phyloP scores from a whole-genome alignment of 805 yeast species.

The Torulaspora microellipsoides region DNA sequence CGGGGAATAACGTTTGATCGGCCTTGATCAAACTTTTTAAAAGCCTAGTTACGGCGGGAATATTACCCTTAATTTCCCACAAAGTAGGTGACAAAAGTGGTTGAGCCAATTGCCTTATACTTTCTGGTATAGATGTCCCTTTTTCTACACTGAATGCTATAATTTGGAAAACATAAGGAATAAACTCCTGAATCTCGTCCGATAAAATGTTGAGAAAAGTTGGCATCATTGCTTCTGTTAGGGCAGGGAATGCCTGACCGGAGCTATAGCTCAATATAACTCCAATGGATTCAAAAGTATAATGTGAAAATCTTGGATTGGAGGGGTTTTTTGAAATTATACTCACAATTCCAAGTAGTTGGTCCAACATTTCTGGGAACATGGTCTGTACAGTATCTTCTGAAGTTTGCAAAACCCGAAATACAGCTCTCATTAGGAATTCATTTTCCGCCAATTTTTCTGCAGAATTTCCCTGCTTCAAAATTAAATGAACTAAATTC shows the following conservation, averaged over 20 bases:
- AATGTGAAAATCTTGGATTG: slow-evolving; percentile 90
- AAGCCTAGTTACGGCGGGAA: slow-evolving; percentile 86
- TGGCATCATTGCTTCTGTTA: slow-evolving; percentile 54
- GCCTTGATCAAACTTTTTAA: slow-evolving; percentile 57
- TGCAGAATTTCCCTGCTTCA: slow-evolving; percentile 58
- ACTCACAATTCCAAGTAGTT: slow-evolving; percentile 62
- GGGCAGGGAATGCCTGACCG: slow-evolving; percentile 28
- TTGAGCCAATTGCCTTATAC: slow-evolving; percentile 60
- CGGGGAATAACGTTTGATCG: slow-evolving; percentile 36
- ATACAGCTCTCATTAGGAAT: slow-evolving; percentile 80
- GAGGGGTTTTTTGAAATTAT: slow-evolving; percentile 86
- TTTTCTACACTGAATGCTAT: slow-evolving; percentile 70
- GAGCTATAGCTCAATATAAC: slow-evolving; percentile 56
- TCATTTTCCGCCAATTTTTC: slow-evolving; percentile 95
- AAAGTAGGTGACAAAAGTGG: slow-evolving; percentile 86
- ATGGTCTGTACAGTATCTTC: slow-evolving; percentile 56
- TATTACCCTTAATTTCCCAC: slow-evolving; percentile 91
- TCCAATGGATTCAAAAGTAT: slow-evolving; percentile 82
- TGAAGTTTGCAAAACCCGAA: slow-evolving; percentile 73
- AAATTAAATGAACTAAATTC: slow-evolving; percentile 62
- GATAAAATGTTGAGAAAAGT: slow-evolving; percentile 62
- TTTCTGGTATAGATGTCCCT: slow-evolving; percentile 50
- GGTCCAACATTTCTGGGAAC: slow-evolving; percentile 48
- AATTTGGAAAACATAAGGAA: slow-evolving; percentile 90
- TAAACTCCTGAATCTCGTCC: slow-evolving; percentile 87